Conservation (phyloP, 1,139 yeast species). For the Saccharomycopsis hybrid region DNA sequence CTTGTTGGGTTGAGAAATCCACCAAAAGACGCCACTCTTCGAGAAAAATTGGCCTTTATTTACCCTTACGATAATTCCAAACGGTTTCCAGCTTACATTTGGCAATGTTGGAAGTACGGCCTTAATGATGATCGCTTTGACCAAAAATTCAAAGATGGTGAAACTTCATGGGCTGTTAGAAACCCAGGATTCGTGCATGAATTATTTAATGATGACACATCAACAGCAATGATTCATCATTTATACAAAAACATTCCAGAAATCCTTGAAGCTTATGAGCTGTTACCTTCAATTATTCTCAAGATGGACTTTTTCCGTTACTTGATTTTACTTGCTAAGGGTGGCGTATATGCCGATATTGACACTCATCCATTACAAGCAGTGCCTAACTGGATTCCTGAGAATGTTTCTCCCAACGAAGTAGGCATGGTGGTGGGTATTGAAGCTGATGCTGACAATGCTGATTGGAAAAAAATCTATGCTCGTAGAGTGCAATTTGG, state of each 20-base stretch:
- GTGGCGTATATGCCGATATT: conserved; percentile 72
- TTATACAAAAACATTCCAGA: conserved; percentile 54
- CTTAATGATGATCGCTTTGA: conserved; percentile 61
- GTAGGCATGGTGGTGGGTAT: conserved; percentile 67
- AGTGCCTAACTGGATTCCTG: conserved; percentile 44
- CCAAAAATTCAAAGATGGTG: conserved; percentile 52
- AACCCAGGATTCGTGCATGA: conserved; percentile 58
- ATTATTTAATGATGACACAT: conserved; percentile 53
- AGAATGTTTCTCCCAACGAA: conserved; percentile 40
- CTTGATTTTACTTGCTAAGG: conserved; percentile 62
- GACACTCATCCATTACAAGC: conserved; percentile 55
- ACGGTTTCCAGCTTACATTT: conserved; percentile 70
- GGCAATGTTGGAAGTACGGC: conserved; percentile 79
- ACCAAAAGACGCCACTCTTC: conserved; percentile 49
- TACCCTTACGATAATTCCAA: conserved; percentile 62
- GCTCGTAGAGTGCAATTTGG: conserved; percentile 69
- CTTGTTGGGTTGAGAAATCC: conserved; percentile 55
- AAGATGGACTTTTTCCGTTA: conserved; percentile 75
- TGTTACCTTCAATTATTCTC: conserved; percentile 58
- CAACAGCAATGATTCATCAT: conserved; percentile 47
- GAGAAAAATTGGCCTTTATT: conserved; percentile 61
- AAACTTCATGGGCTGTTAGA: conserved; percentile 54
- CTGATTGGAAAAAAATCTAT: conserved; percentile 66
- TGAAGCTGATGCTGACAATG: conserved; percentile 63
- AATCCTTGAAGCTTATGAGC: conserved; percentile 52